Evolutionary conservation across 805 yeast species (phyloP), one percentile per base, ranked within the genome.

Genomic region (Danielia oregonensis): DNA sequence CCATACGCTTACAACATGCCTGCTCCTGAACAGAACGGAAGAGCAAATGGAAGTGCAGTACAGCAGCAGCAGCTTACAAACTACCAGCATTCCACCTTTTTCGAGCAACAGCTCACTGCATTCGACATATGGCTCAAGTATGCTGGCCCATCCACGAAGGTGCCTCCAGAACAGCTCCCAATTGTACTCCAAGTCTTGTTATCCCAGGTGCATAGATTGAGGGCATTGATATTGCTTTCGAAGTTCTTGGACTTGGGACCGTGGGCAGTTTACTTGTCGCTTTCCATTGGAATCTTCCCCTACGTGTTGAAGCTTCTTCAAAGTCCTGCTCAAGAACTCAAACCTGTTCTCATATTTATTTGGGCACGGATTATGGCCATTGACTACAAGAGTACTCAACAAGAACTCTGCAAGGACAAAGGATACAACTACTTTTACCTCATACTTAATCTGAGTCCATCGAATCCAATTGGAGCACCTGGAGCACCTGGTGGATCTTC

Each of bases 331-430:
- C 94, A 86, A 17, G 97, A 93, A 52, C 68, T 93, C 39, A 88
- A 88, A 51, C 97, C 97, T 0, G 95, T 91, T 3, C 63, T 93
- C 37, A 93, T 93, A 2, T 93, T 91, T 51, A 93, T 93, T 35
- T 93, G 98, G 98, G 96, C 97, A 0, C 72, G 97, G 46, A 87
- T 93, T 15, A 87, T 93, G 93, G 89, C 97, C 3, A 94, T 93
- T 16, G 97, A 91, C 59, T 82, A 84, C 55, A 75, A 78, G 44
- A 82, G 84, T 51, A 86, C 96, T 3, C 98, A 93, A 57, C 88
- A 82, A 43, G 98, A 93, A 52, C 71, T 93, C 19, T 76, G 93
- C 44, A 89, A 89, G 49, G 97, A 91, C 52, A 83, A 82, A 51
- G 96, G 96, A 0, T 89, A 79, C 58, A 78, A 80, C 49, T 91